Percentiles rank a stretch among this genome's conserved stretches.
Evolutionary conservation across 768 basidiomycete genomes (phyloP).

Genomic region (Leccinellum luteum): DNA sequence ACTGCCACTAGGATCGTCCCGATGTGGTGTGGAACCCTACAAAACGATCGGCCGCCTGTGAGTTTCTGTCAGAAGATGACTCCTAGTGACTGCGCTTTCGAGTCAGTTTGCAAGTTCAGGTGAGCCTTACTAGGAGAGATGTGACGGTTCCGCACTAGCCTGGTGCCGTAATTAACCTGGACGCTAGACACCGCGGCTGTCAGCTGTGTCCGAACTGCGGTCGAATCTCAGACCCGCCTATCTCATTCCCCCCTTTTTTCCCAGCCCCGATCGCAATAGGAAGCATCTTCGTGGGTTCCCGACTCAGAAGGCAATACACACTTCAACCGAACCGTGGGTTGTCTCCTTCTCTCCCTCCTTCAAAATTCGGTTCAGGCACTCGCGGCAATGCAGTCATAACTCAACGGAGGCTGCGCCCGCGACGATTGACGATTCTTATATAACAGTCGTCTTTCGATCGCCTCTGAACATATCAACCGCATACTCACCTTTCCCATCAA

Average conservation of each 20-base stretch:
- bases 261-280: constrained; percentile 13
- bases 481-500: neutral
- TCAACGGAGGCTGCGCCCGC: constrained; percentile 26
- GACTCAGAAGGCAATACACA: constrained; percentile 14
- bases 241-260: neutral
- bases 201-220: constrained; percentile 3
- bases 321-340: constrained; percentile 8
- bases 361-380: constrained; percentile 7
- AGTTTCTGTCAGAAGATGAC: neutral
- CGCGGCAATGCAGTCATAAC: constrained; percentile 28
- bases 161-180: constrained; percentile 4
- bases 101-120: neutral
- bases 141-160: constrained; percentile 3
- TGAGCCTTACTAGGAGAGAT: neutral
- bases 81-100: neutral
- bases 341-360: constrained; percentile 1
- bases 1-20: neutral
- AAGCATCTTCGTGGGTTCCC: constrained; percentile 14
- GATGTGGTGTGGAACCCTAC: neutral
- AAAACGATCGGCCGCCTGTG: neutral
- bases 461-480: neutral
- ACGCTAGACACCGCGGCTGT: constrained; percentile 19
- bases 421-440: constrained; percentile 18
- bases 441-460: constrained; percentile 7
- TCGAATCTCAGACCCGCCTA: neutral